Percentiles rank a stretch among this genome's conserved stretches.
These are phyloP conservation scores for Taiozyma sp. DNA, from an alignment of 1,139 yeast genomes.

Conservation along the genomic window DNA sequence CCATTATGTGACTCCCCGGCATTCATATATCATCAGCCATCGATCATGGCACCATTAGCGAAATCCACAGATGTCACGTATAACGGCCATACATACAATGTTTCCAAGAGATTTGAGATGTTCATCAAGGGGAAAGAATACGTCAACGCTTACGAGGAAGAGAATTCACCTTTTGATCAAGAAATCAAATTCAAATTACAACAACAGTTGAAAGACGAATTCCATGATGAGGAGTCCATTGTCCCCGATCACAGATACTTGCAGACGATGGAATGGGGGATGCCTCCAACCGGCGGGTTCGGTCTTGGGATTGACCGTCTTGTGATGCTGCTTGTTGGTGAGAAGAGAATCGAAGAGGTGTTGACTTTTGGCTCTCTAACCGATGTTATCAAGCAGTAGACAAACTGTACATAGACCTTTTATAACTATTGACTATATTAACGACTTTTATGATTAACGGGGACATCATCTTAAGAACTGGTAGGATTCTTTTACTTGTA, in stretches of 20 bases:
- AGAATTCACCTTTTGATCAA: conserved; percentile 79
- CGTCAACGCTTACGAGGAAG: conserved; percentile 95
- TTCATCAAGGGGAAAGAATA: conserved; percentile 79
- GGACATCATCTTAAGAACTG: too few relatives aligned
- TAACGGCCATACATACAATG: conserved; percentile 2
- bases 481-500: too few relatives aligned
- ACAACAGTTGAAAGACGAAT: conserved; percentile 40
- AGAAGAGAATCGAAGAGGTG: conserved; percentile 71
- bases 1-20: conserved; percentile 60
- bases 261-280: conserved; percentile 79
- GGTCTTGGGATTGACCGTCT: conserved; percentile 92
- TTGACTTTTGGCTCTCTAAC: conserved; percentile 77
- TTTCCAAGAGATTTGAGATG: conserved; percentile 77
- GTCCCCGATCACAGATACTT: conserved; percentile 73
- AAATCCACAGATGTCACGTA: conserved; percentile 48
- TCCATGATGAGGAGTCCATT: conserved; percentile 55
- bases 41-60: conserved; percentile 81
- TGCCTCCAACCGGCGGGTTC: conserved; percentile 99
- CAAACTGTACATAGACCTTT: not conserved
- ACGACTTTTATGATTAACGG: too few relatives aligned
- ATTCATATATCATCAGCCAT: conserved; percentile 80
- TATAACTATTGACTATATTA: too few relatives aligned
- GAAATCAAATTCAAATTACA: conserved; percentile 55
- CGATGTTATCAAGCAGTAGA: conserved; percentile 58
- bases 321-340: conserved; percentile 69